Evolutionary conservation across 306 rosid species (phyloP), one percentile per base, ranked within the genome.

Genomic region (Geum urbanum): DNA sequence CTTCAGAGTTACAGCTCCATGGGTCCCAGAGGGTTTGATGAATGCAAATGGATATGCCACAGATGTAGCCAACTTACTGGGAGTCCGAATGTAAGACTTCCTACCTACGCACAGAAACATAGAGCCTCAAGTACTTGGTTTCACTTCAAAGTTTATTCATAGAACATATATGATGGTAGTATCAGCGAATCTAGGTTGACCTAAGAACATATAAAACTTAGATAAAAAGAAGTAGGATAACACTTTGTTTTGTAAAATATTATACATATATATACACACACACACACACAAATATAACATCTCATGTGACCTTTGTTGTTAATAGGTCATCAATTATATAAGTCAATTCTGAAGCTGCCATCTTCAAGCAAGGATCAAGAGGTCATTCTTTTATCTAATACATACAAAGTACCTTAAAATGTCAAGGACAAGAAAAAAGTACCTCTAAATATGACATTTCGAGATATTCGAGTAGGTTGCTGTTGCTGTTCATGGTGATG

Each of bases 21-120:
- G 89, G 49, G 85, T 81, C 50, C 90, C 94, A 61, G 91, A 80
- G 24, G 98, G 98, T 70, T 92, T 92, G 59, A 92, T 78, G 74
- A 92, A 84, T 66, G 92, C 83, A 82, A 92, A 92, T 54, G 98
- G 98, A 80, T 92, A 92, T 62, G 92, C 98, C 79, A 92, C 94
- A 16, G 96, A 77, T 62, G 91, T 75, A 80, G 87, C 86, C 73
- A 92, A 58, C 79, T 85, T 90, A 14, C 85, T 70, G 5, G 97
- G 97, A 49, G 96, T 59, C 69, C 76, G 75, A 45, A 90, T 80
- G 47, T 74, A 71, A 50, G 98, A 92, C 78, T 88, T 90, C 80
- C 82, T 83, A 63, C 98, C 98, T 92, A 73, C 41, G 74, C 77
- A 76, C 63, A 70, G 46, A 77, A 88, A 72, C 53, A 56, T 32